Conservation (phyloP, 306 rosid genomes). For the Cucurbita moschata region DNA sequence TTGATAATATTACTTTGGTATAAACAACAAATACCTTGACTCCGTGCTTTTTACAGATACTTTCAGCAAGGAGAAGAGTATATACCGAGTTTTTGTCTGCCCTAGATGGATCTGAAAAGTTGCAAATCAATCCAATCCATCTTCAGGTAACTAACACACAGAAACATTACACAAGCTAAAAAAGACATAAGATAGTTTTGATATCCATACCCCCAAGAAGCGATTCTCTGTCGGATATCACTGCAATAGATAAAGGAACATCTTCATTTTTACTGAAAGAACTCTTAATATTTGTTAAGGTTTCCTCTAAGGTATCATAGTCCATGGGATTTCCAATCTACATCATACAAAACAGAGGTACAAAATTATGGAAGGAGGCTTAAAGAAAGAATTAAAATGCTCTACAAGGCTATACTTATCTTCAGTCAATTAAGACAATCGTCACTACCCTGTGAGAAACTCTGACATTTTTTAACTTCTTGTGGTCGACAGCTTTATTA, state of each 20-base stretch:
- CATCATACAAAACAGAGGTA: conserved; percentile 2
- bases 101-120: conserved; percentile 58
- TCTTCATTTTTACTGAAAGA: conserved; percentile 30
- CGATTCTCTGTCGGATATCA: conserved; percentile 78
- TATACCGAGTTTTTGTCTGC: conserved; percentile 80
- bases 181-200: neutral
- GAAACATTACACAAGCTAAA: neutral
- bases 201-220: conserved; percentile 60
- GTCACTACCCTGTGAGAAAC: conserved; percentile 73
- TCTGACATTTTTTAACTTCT: conserved; percentile 46
- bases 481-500: conserved; percentile 18
- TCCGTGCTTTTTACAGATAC: conserved; percentile 60
- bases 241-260: conserved; percentile 60
- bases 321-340: conserved; percentile 90
- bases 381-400: neutral
- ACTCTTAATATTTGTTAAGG: conserved; percentile 47
- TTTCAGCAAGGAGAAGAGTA: conserved; percentile 85
- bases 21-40: conserved; percentile 41
- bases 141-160: conserved; percentile 8
- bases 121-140: conserved; percentile 18
- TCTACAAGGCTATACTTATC: conserved; percentile 9
- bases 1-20: neutral
- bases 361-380: conserved; percentile 6
- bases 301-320: conserved; percentile 57
- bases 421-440: conserved; percentile 3